These are phyloP conservation scores for Rhodotorula taiwanensis DNA, from an alignment of 768 basidiomycete genomes.

Conservation along the genomic window DNA sequence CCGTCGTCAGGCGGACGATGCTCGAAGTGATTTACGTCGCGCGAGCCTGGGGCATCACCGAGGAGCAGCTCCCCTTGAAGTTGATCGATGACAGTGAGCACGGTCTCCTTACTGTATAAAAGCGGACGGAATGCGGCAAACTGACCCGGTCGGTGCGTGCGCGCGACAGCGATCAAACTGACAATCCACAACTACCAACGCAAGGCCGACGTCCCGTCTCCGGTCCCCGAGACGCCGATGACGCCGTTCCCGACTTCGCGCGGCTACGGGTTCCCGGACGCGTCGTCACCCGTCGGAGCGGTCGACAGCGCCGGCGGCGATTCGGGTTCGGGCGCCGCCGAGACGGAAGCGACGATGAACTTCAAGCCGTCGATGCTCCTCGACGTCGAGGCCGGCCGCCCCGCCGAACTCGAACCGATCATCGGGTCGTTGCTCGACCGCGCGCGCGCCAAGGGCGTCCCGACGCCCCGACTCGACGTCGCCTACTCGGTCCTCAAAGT, in stretches of 20 bases:
- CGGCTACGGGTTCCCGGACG: too few species aligned
- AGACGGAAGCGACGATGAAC: conserved; percentile 3
- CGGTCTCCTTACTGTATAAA: too few species aligned
- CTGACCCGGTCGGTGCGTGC: neutral
- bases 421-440: conserved; percentile 31
- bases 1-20: conserved; percentile 21
- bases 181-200: conserved; percentile 27
- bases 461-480: conserved; percentile 30
- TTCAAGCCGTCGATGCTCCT: conserved; percentile 37
- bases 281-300: too few species aligned
- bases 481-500: conserved; percentile 19
- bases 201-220: neutral
- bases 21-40: conserved; percentile 35
- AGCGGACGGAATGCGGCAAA: too few species aligned
- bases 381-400: conserved; percentile 32
- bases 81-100: conserved; percentile 22
- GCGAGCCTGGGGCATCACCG: conserved; percentile 29
- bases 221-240: conserved; percentile 2
- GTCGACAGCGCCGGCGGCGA: too few species aligned
- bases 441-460: conserved; percentile 27
- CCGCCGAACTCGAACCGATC: conserved; percentile 34
- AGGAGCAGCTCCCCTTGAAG: conserved; percentile 22
- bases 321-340: too few species aligned
- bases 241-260: neutral
- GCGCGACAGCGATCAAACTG: conserved; percentile 13